Evolutionary conservation across 192 early-diverging fungal genomes (phyloP), one percentile per base, ranked within the genome.

Genomic region (Geosiphon pyriformis): DNA sequence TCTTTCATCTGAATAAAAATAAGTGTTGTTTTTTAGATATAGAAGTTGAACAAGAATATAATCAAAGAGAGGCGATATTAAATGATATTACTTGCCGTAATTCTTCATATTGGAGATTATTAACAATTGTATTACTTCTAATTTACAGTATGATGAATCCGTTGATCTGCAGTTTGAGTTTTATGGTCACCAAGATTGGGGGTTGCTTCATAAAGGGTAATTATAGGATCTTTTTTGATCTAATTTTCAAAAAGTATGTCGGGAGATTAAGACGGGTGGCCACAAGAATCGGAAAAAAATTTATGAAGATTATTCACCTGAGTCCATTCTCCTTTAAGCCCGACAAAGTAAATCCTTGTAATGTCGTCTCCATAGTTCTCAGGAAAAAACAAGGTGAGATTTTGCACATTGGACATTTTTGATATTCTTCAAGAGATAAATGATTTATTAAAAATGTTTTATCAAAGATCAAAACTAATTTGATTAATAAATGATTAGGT

Each of bases 261-360:
- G 35, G 15, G 27, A n/a, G 10, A 22, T 29, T 6, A 12, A n/a
- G 10, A 1, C n/a, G 35, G 12, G 37, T 10, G 15, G 7, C 6
- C 15, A 42, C 37, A 42, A 42, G 15, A 42, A 42, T 42, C 7
- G 18, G 18, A 20, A 60, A 15, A 11, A 32, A 67, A 37, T 56
- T 29, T 42, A 55, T 35, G 2, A 56, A 4, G 2, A 67, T 37
- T 2, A 50, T 48, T 59, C 72, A 85, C 85, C 78, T 86, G 82
- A 57, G 83, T 87, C 83, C 86, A 94, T 67, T 96, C 96, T 37
- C 96, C 96, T 61, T 93, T 91, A 69, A 98, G 84, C 11, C 92
- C 93, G 74, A 98, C 77, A 66, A 87, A 98, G 18, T 71, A 76
- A 34, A 98, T 82, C 42, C 73, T 77, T 22, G 91, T 91, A 2